Conservation (phyloP, 331 rosid genomes). For the Quercus tomentella region DNA sequence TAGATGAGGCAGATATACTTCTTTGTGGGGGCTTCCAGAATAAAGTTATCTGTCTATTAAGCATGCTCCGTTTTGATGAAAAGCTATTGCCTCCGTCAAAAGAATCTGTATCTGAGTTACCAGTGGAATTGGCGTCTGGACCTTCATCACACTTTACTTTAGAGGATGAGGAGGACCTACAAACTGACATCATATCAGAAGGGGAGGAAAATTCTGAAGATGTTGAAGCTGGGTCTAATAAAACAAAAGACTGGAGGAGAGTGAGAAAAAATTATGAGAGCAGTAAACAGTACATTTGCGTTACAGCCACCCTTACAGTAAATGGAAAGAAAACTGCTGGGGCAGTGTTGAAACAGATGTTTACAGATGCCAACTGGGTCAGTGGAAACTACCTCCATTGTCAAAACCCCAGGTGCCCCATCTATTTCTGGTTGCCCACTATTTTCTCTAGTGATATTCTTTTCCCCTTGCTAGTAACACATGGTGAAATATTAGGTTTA, state of each 20-base stretch:
- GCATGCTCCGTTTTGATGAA: conserved; percentile 79
- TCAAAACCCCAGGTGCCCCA: conserved; percentile 74
- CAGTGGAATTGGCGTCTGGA: conserved; percentile 35
- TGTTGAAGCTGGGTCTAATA: conserved; percentile 33
- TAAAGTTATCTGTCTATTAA: conserved; percentile 74
- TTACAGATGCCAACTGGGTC: conserved; percentile 86
- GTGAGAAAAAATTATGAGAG: conserved; percentile 66
- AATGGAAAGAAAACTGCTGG: conserved; percentile 98
- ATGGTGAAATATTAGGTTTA: neutral
- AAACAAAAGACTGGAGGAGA: conserved; percentile 68
- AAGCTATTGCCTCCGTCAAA: conserved; percentile 56
- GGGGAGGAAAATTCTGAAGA: conserved; percentile 44
- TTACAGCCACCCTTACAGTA: conserved; percentile 91
- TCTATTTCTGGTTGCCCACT: conserved; percentile 2
- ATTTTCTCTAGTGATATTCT: neutral
- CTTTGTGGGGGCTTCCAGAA: conserved; percentile 89
- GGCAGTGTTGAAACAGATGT: conserved; percentile 69
- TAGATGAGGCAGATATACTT: conserved; percentile 99
- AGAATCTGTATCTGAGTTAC: conserved; percentile 31
- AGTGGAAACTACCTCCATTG: conserved; percentile 88
- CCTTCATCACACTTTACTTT: conserved; percentile 27
- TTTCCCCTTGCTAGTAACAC: neutral
- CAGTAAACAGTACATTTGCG: conserved; percentile 84
- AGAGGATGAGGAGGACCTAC: conserved; percentile 48
- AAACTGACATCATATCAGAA: conserved; percentile 41